These are phyloP conservation scores for Leccinum pachyderme DNA, from an alignment of 1,284 basidiomycete species.

Conservation along the genomic window DNA sequence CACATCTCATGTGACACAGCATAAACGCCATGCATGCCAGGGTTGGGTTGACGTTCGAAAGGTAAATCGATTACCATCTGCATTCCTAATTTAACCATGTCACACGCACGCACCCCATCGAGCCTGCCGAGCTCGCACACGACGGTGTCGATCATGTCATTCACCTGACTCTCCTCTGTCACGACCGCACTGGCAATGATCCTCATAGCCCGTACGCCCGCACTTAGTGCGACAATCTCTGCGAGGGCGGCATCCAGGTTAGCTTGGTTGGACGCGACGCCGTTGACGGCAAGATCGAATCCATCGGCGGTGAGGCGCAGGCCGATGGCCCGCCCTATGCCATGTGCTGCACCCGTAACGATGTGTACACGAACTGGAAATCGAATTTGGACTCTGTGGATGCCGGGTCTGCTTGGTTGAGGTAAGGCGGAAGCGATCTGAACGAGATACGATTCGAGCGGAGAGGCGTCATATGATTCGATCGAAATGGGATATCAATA, in stretches of 20 bases:
- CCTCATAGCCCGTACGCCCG: conserved; percentile 28
- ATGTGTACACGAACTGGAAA: conserved; percentile 11
- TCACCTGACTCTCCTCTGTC: conserved; percentile 37
- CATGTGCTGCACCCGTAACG: conserved; percentile 40
- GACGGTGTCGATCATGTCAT: conserved; percentile 32
- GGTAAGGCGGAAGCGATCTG: not conserved
- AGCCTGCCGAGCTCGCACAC: conserved; percentile 15
- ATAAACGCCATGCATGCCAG: not conserved
- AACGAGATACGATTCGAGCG: not conserved
- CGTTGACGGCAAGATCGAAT: conserved; percentile 39
- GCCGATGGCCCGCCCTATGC: conserved; percentile 43
- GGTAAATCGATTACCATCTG: not conserved
- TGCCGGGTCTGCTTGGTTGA: not conserved
- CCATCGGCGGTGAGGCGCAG: conserved; percentile 43
- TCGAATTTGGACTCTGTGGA: not conserved
- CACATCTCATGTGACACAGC: not conserved
- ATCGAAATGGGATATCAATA: not conserved
- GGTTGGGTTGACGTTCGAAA: not conserved
- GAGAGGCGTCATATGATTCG: not conserved
- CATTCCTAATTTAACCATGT: not conserved
- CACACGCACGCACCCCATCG: conserved; percentile 8
- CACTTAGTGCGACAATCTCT: conserved; percentile 21
- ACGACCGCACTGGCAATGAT: conserved; percentile 37
- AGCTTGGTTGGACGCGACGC: conserved; percentile 31
- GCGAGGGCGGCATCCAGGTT: conserved; percentile 31